A percentile compares a stretch with the other conserved stretches of the same genome.
Conservation (phyloP, 164 flowering plant species). For the Umbilicus rupestris region DNA sequence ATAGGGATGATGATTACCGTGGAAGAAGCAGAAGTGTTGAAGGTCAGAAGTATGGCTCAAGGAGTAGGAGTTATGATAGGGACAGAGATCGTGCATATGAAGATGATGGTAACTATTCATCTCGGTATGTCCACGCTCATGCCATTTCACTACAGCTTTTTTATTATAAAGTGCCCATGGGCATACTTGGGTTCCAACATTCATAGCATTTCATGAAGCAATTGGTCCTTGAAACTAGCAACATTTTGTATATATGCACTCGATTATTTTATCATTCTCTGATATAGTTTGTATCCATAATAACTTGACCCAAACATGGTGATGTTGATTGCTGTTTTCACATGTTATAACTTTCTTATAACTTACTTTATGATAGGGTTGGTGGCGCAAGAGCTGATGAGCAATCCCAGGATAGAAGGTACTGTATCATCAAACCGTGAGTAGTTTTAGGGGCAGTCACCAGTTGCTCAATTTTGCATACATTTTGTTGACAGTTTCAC, state of each 20-base stretch:
- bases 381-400: constrained; percentile 64
- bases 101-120: constrained; percentile 75
- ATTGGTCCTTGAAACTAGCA: not conserved
- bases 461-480: not conserved
- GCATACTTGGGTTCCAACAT: not conserved
- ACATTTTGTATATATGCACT: no score
- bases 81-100: constrained; percentile 64
- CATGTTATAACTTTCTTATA: not conserved
- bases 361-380: constrained; percentile 36
- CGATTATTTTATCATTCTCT: no score
- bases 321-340: not conserved
- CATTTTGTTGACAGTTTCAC: constrained; percentile 22
- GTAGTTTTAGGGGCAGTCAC: not conserved
- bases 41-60: constrained; percentile 47
- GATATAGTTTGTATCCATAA: not conserved
- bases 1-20: constrained; percentile 60
- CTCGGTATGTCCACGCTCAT: constrained; percentile 43
- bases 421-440: constrained; percentile 10
- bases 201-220: not conserved
- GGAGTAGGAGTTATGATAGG: constrained; percentile 69
- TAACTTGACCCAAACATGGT: not conserved
- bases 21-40: constrained; percentile 65
- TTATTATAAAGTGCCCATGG: not conserved
- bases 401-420: constrained; percentile 74
- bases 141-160: not conserved